phyloP scores from a whole-genome alignment of 108 stramenopile genomes.

The Discostella stelligeroides region DNA sequence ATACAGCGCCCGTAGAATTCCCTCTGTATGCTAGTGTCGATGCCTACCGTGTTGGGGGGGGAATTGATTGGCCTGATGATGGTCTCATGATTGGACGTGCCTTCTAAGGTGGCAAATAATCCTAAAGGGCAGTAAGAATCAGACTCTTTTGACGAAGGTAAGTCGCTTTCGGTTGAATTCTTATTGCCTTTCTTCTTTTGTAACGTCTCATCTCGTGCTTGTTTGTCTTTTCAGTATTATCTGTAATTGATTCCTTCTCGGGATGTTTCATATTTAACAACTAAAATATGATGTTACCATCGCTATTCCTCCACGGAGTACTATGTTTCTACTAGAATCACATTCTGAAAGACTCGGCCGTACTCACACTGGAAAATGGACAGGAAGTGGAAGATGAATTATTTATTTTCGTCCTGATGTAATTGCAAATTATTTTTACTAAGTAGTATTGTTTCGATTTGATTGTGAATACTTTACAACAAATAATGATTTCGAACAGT shows the following conservation, averaged over 20 bases:
- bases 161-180: neutral
- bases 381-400: too few relatives aligned
- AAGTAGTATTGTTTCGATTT: too few relatives aligned
- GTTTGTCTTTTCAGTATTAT: neutral
- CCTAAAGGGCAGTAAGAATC: neutral
- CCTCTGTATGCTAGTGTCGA: slow-evolving; percentile 75
- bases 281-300: slow-evolving; percentile 13
- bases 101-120: slow-evolving; percentile 29
- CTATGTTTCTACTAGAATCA: slow-evolving; percentile 12
- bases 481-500: too few relatives aligned
- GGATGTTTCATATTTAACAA: slow-evolving; percentile 10
- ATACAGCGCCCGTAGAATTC: slow-evolving; percentile 85
- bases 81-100: slow-evolving; percentile 52
- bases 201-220: neutral
- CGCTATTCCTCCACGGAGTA: slow-evolving; percentile 7
- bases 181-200: neutral
- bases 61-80: slow-evolving; percentile 48
- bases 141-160: neutral
- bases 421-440: too few relatives aligned
- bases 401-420: too few relatives aligned
- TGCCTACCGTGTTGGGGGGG: slow-evolving; percentile 65
- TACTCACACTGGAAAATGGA: too few relatives aligned
- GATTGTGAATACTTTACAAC: too few relatives aligned
- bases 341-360: neutral
- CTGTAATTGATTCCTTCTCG: slow-evolving; percentile 9